These are phyloP conservation scores for Ophiostoma angusticollis DNA, from an alignment of 2,329 filamentous ascomycete genomes.

Conservation along the genomic window DNA sequence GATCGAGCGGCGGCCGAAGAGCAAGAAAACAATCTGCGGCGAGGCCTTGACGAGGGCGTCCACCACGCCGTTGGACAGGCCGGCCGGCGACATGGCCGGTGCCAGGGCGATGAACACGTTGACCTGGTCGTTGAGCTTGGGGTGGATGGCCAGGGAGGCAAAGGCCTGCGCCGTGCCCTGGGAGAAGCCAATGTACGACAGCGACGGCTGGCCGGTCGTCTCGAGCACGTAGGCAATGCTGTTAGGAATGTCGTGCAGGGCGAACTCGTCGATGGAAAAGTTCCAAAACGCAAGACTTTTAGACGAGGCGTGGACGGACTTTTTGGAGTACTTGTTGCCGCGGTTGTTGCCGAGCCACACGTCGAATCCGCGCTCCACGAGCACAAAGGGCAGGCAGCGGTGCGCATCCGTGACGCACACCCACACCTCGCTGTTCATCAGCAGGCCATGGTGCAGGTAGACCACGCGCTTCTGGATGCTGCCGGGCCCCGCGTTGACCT, in stretches of 20 bases:
- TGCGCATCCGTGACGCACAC: slow-evolving; percentile 80
- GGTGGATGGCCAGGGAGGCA: slow-evolving; percentile 83
- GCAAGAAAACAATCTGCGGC: slow-evolving; percentile 79
- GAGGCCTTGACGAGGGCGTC: slow-evolving; percentile 89
- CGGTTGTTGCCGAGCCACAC: slow-evolving; percentile 98
- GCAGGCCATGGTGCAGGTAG: slow-evolving; percentile 86
- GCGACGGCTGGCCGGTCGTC: slow-evolving; percentile 65
- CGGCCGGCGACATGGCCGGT: slow-evolving; percentile 90
- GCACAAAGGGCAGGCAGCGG: slow-evolving; percentile 72
- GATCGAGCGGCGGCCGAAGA: slow-evolving; percentile 85
- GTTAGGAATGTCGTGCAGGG: slow-evolving; percentile 93
- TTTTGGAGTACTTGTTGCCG: slow-evolving; percentile 98
- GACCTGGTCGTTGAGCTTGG: slow-evolving; percentile 79
- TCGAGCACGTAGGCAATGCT: slow-evolving; percentile 84
- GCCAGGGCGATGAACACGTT: slow-evolving; percentile 94
- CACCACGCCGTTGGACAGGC: slow-evolving; percentile 78
- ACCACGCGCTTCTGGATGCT: slow-evolving; percentile 71
- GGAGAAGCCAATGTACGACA: slow-evolving; percentile 95
- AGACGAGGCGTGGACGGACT: slow-evolving; percentile 65
- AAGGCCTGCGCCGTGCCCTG: slow-evolving; percentile 97
- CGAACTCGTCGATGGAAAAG: slow-evolving; percentile 97
- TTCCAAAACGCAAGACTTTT: slow-evolving; percentile 78
- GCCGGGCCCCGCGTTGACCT: slow-evolving; percentile 59
- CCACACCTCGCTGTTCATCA: slow-evolving; percentile 99
- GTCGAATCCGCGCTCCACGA: slow-evolving; percentile 87